These are phyloP conservation scores for Cicer pinnatifidum DNA, from an alignment of 306 rosid species.

Conservation along the genomic window DNA sequence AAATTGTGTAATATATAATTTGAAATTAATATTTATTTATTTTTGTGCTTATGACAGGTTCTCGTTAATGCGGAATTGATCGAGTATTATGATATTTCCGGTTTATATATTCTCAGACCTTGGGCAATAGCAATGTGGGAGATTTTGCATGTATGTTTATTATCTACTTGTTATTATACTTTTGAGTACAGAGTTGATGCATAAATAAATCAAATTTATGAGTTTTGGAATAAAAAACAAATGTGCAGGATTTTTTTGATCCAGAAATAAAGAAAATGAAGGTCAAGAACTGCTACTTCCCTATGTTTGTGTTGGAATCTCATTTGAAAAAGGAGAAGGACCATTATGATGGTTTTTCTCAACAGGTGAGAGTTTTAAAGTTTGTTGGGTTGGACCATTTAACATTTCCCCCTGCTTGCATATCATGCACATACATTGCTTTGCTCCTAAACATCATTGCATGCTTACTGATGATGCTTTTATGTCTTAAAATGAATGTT, in stretches of 20 bases:
- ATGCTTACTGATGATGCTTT: not conserved
- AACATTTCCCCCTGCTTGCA: not conserved
- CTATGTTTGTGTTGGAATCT: conserved; percentile 76
- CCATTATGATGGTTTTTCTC: conserved; percentile 84
- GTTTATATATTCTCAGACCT: conserved; percentile 91
- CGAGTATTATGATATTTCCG: conserved; percentile 91
- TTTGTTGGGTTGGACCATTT: not conserved
- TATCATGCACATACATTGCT: conserved; percentile 5
- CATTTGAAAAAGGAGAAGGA: conserved; percentile 80
- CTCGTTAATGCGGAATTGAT: conserved; percentile 89
- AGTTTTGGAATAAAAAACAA: conserved; percentile 17
- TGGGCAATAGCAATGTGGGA: conserved; percentile 92
- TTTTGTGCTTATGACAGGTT: conserved; percentile 53
- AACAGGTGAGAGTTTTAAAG: conserved; percentile 69
- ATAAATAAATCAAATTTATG: not conserved
- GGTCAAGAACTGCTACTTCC: conserved; percentile 85
- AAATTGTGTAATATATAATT: not conserved
- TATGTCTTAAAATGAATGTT: not conserved
- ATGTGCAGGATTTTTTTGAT: conserved; percentile 79
- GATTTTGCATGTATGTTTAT: conserved; percentile 75
- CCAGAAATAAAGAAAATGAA: conserved; percentile 86
- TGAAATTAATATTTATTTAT: not conserved
- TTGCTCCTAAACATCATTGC: not conserved
- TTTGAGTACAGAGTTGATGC: not conserved
- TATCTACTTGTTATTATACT: not conserved